These are phyloP conservation scores for Candida oleophila DNA, from an alignment of 805 yeast genomes.

Conservation along the genomic window DNA sequence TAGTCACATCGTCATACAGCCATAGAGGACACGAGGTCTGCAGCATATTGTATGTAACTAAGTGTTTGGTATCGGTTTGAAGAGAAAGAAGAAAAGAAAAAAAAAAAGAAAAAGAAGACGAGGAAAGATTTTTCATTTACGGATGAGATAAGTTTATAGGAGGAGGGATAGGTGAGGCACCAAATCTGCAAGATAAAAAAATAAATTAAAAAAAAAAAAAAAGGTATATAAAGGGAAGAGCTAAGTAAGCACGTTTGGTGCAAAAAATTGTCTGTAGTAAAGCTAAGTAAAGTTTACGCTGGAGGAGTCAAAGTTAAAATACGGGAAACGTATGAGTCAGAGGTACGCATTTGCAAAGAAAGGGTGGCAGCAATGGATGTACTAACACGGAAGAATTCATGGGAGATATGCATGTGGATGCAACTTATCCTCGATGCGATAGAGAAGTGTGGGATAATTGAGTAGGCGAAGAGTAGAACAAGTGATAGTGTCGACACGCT, in stretches of 20 bases:
- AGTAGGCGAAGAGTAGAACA: not conserved
- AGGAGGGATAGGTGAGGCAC: not conserved
- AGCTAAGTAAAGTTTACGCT: no score
- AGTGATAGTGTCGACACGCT: not conserved
- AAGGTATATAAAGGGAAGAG: not conserved
- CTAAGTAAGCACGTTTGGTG: no score
- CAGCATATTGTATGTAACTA: not conserved
- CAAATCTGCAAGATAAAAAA: not conserved
- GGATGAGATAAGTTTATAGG: not conserved
- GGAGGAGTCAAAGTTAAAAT: no score
- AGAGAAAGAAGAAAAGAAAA: not conserved
- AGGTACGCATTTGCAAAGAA: not conserved
- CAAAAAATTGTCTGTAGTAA: no score
- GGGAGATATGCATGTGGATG: not conserved
- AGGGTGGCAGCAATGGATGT: no score
- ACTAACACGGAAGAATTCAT: no score
- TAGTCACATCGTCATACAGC: constrained; percentile 62
- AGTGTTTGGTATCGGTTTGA: not conserved
- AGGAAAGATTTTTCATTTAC: not conserved
- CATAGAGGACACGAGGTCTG: constrained; percentile 32
- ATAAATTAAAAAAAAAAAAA: not conserved
- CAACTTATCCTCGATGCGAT: not conserved
- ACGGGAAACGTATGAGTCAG: not conserved
- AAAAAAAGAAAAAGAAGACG: constrained; percentile 4
- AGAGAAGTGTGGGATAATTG: not conserved